Evolutionary conservation across 192 early-diverging fungal genomes (phyloP).

Genomic region (Cladochytrium replicatum): DNA sequence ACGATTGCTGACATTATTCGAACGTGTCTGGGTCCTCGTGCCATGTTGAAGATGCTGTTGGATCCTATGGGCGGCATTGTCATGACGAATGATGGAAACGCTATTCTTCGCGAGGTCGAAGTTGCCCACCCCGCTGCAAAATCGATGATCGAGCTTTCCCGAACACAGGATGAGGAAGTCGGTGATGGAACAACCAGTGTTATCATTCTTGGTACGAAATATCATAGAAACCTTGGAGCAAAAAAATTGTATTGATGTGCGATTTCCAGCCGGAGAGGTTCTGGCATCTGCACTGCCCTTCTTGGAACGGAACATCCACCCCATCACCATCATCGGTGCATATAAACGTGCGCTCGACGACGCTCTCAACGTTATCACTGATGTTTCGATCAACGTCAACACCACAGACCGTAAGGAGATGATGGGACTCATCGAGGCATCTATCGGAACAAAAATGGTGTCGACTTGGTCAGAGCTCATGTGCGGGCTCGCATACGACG

Average conservation of each 20-base stretch:
- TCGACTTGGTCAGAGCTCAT: slow-evolving; percentile 94
- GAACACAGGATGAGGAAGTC: slow-evolving; percentile 99
- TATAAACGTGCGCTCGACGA: slow-evolving; percentile 93
- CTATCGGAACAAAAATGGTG: slow-evolving; percentile 95
- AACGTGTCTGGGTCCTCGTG: slow-evolving; percentile 93
- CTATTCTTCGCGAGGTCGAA: slow-evolving; percentile 96
- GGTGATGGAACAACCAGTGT: slow-evolving; percentile 98
- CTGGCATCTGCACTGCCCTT: slow-evolving; percentile 83
- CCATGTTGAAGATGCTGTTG: slow-evolving; percentile 99
- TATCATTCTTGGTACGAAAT: slow-evolving; percentile 94
- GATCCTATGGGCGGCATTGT: slow-evolving; percentile 99
- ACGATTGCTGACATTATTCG: slow-evolving; percentile 97
- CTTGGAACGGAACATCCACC: slow-evolving; percentile 96
- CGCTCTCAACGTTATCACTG: slow-evolving; percentile 71
- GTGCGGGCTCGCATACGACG: slow-evolving; percentile 91
- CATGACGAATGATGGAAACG: slow-evolving; percentile 97
- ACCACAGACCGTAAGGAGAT: slow-evolving; percentile 78
- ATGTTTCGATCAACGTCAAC: slow-evolving; percentile 78
- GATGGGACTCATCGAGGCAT: slow-evolving; percentile 80
- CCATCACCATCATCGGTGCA: slow-evolving; percentile 89
- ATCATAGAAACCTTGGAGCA: too few species aligned
- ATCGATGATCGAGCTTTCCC: slow-evolving; percentile 96
- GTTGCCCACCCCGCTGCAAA: slow-evolving; percentile 99
- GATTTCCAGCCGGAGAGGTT: slow-evolving; percentile 93
- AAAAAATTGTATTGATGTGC: too few species aligned